Evolutionary conservation across 75 land plant species (phyloP), one percentile per base, ranked within the genome.

Genomic region (Picea glauca): DNA sequence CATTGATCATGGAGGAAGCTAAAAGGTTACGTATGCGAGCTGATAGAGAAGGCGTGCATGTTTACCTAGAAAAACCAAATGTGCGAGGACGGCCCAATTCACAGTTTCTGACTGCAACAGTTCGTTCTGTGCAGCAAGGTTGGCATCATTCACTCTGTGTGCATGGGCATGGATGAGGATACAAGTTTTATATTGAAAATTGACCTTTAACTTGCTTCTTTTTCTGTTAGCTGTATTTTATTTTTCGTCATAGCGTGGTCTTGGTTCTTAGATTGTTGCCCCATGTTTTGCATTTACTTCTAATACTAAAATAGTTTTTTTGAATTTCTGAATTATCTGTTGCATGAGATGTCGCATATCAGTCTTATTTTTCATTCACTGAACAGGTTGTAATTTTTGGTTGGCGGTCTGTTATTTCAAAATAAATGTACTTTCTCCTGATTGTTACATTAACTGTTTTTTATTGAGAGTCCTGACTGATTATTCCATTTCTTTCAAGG

Each of bases 51-150:
- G 99, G 99, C 14, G 91, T 93, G 56, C 88, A 81, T 62, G 95
- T 79, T 58, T 96, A 96, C 76, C 92, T 96, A 54, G 82, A 72
- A 31, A 76, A 89, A 75, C 98, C 93, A 30, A 83, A 64, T n/a
- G 88, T 85, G 15, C 83, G 98, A 76, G 82, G 77, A 75, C 84
- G 92, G n/a, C 98, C 98, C 13, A 96, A 96, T 86, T 84, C 96
- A 58, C 93, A 96, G 60, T 96, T 96, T 78, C 92, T 96, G 23
- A 83, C 90, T 75, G 98, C 99, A n/a, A 96, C 98, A 70, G 98
- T 96, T 75, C 91, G 92, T 50, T 89, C 94, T 30, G 91, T 94
- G 5, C 90, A 94, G 76, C 99, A 96, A 91, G 92, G 99, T 94
- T 67, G 21, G 79, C 3, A 43, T 35, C 70, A 66, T 70, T 70